Base-by-base conservation (phyloP, 2,329 filamentous ascomycete genomes). In the Immersiporthe knoxdaviesiana region DNA sequence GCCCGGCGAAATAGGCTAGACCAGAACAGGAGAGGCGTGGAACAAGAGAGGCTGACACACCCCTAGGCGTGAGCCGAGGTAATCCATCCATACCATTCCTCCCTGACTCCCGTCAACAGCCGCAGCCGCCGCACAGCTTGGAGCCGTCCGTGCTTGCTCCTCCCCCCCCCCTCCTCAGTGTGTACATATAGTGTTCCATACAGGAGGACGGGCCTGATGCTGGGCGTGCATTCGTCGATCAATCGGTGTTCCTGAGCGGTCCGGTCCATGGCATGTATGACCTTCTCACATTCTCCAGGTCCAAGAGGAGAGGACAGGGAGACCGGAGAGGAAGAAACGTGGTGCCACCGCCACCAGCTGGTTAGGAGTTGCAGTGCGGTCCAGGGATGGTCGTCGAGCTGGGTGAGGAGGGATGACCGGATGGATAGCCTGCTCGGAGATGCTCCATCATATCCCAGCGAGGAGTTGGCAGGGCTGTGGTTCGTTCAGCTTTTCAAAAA, bases 21-120 rank as follows among this genome's bases (percentile, higher is more conserved):
- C 64, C 56, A 12, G 12, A 50, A 47, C 16, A 35, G 60, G 60
- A n/a, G 24, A 47, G 60, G 60, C 60, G 60, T 32, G 16, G 24
- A n/a, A 47, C 41, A 35, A 14, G 11, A 47, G 44, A 47, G 44
- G 44, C 44, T 47, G 44, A 47, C 44, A 47, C 18, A 21, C 44
- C 44, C 44, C 39, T 41, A 8, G 44, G 44, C 44, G 44, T 47
- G 44, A 47, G 44, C 44, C 44, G 44, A 47, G 44, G 44, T 47
- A 47, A 8, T 47, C 18, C 2, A 47, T 47, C 44, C 44, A 47
- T 47, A n/a, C n/a, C n/a, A n/a, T n/a, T n/a, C 44, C 18, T 21
- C 41, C 41, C 60, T 24, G 27, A 41, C 18, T 44, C 12, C 56
- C 56, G 56, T 59, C 32, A 32, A 37, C 56, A 59, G 21, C 56